Evolutionary conservation across 2,329 filamentous ascomycete genomes (phyloP).

Genomic region (Neofusicoccum sp.): DNA sequence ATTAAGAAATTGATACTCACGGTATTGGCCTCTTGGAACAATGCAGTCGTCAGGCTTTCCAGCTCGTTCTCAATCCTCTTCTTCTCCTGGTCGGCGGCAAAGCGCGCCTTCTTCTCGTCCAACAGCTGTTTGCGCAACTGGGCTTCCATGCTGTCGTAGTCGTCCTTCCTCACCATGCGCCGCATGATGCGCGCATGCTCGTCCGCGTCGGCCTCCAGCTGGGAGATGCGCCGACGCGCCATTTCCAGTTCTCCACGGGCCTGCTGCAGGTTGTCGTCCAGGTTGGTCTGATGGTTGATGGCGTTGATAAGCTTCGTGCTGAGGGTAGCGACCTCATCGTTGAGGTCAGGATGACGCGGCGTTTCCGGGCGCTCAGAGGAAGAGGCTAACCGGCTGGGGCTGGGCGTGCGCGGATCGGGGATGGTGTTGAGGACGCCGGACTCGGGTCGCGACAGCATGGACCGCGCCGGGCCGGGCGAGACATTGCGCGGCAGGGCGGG

Average conservation of each 20-base stretch:
- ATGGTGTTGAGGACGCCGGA: conserved; percentile 67
- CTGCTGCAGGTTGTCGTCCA: conserved; percentile 83
- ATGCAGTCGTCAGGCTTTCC: conserved; percentile 81
- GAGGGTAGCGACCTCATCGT: conserved; percentile 78
- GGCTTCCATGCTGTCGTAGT: conserved; percentile 59
- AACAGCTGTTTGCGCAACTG: conserved; percentile 41
- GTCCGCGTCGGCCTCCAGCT: conserved; percentile 68
- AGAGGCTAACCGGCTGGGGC: conserved; percentile 27
- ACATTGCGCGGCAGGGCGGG: conserved; percentile 32
- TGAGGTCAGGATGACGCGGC: conserved; percentile 58
- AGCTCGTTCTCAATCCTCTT: conserved; percentile 89
- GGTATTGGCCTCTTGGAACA: conserved; percentile 98
- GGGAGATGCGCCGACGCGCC: conserved; percentile 64
- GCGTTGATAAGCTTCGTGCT: conserved; percentile 96
- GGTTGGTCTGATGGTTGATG: conserved; percentile 90
- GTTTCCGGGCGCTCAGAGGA: conserved; percentile 39
- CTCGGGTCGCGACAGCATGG: conserved; percentile 37
- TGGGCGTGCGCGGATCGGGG: conserved; percentile 52
- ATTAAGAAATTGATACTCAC: conserved; percentile 38
- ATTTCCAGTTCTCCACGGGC: conserved; percentile 80
- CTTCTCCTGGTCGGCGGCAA: conserved; percentile 61
- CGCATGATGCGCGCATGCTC: conserved; percentile 52
- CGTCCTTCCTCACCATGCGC: conserved; percentile 70
- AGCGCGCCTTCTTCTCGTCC: conserved; percentile 41
- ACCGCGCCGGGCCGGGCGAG: conserved; percentile 9